phyloP scores from a whole-genome alignment of 495 filamentous ascomycete species.

The Chaetomium tenue region DNA sequence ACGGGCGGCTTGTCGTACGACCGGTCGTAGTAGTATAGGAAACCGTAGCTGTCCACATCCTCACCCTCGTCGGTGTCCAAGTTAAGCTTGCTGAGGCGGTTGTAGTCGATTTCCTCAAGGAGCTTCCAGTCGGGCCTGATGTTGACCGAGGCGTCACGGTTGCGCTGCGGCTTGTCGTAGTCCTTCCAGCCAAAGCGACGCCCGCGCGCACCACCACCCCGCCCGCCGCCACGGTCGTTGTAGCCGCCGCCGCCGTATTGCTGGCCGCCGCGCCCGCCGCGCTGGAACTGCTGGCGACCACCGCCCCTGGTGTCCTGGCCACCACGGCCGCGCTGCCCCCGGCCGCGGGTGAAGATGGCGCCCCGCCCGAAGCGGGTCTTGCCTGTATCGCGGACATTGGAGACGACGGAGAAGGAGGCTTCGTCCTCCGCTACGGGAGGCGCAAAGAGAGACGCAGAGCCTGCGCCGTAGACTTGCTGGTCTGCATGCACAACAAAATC shows the following conservation, averaged over 20 bases:
- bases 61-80: conserved; percentile 92
- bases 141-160: conserved; percentile 89
- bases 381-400: conserved; percentile 79
- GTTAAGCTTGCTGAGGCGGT: conserved; percentile 89
- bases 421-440: conserved; percentile 92
- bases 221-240: conserved; percentile 59
- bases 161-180: conserved; percentile 95
- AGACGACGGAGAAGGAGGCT: conserved; percentile 95
- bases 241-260: conserved; percentile 51
- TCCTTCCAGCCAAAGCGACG: conserved; percentile 98
- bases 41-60: conserved; percentile 91
- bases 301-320: conserved; percentile 67
- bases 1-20: conserved; percentile 88
- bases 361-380: conserved; percentile 88
- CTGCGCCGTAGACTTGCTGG: conserved; percentile 94
- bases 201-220: conserved; percentile 54
- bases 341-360: conserved; percentile 82
- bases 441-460: conserved; percentile 80
- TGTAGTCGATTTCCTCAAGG: conserved; percentile 98
- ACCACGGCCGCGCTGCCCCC: conserved; percentile 64
- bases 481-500: conserved; percentile 51
- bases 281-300: conserved; percentile 57
- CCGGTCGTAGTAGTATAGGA: conserved; percentile 96
- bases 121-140: conserved; percentile 93
- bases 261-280: conserved; percentile 46